Evolutionary conservation across 768 basidiomycete genomes (phyloP).

Genomic region (Tricholomella constricta): DNA sequence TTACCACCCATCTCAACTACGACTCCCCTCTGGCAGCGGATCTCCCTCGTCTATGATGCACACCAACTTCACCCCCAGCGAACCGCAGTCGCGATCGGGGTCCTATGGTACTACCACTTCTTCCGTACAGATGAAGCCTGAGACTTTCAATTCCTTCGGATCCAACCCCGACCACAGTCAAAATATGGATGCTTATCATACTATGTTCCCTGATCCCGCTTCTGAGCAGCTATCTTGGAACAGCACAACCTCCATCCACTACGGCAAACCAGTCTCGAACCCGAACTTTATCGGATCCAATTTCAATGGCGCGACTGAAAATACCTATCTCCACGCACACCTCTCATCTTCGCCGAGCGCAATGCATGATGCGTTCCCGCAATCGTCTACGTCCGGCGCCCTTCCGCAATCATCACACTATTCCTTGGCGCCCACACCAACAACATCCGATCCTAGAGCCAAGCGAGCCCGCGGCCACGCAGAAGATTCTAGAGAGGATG

Average conservation of each 20-base stretch:
- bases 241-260: slow-evolving; percentile 8
- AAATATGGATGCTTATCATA: slow-evolving; percentile 10
- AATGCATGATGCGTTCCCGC: slow-evolving; percentile 28
- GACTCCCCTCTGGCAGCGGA: slow-evolving; percentile 5
- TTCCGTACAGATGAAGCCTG: slow-evolving; percentile 2
- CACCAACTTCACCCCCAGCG: slow-evolving; percentile 7
- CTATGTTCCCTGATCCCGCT: slow-evolving; percentile 11
- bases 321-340: slow-evolving; percentile 1
- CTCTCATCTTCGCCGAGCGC: slow-evolving; percentile 27
- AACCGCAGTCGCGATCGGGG: slow-evolving; percentile 6
- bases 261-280: slow-evolving; percentile 8
- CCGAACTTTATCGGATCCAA: slow-evolving; percentile 14
- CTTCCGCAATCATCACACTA: slow-evolving; percentile 21
- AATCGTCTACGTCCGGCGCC: slow-evolving; percentile 10
- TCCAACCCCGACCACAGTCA: slow-evolving; percentile 11
- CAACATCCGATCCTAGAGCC: slow-evolving; percentile 22
- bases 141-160: slow-evolving; percentile 3
- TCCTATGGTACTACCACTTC: slow-evolving; percentile 8
- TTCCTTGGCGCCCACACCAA: slow-evolving; percentile 14
- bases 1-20: slow-evolving; percentile 17
- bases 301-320: slow-evolving; percentile 10
- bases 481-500: slow-evolving; percentile 37
- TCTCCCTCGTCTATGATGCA: slow-evolving; percentile 10
- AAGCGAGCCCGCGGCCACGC: slow-evolving; percentile 40
- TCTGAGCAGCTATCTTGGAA: slow-evolving; percentile 18